These are phyloP conservation scores for Ettlia oleoabundans DNA, from an alignment of 139 green algal species.

Conservation along the genomic window DNA sequence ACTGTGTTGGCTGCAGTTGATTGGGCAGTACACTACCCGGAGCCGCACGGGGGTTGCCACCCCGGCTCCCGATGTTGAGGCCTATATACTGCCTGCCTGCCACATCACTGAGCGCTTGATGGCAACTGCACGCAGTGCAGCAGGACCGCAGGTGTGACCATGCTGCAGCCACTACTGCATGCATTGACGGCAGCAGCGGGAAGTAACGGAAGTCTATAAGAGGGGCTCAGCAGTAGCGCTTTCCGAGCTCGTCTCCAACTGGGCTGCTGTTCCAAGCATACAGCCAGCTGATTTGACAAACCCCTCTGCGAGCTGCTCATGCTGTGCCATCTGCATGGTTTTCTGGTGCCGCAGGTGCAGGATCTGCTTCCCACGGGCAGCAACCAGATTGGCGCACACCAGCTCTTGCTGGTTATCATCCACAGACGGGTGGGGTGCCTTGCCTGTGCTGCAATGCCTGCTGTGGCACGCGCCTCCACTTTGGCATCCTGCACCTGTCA, in stretches of 20 bases:
- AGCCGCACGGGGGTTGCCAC: constrained; percentile 24
- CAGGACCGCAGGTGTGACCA: not conserved
- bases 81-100: constrained; percentile 33
- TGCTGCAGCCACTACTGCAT: no score
- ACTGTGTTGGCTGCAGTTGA: not conserved
- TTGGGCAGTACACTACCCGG: not conserved
- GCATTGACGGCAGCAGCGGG: no score
- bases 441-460: no score
- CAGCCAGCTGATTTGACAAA: no score
- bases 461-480: no score
- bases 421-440: not conserved
- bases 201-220: no score
- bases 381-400: not conserved
- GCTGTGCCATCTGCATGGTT: no score
- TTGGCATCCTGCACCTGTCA: not conserved
- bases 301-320: no score
- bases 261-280: no score
- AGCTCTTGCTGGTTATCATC: constrained; percentile 18
- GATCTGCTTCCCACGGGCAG: not conserved
- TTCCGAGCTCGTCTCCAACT: no score
- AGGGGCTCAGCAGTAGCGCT: no score
- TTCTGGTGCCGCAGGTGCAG: not conserved
- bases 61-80: constrained; percentile 7
- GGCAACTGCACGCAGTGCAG: not conserved
- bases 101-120: constrained; percentile 2